A percentile compares a stretch with the other conserved stretches of the same genome.
Conservation (phyloP, 805 yeast species). For the Ogataea minuta region DNA sequence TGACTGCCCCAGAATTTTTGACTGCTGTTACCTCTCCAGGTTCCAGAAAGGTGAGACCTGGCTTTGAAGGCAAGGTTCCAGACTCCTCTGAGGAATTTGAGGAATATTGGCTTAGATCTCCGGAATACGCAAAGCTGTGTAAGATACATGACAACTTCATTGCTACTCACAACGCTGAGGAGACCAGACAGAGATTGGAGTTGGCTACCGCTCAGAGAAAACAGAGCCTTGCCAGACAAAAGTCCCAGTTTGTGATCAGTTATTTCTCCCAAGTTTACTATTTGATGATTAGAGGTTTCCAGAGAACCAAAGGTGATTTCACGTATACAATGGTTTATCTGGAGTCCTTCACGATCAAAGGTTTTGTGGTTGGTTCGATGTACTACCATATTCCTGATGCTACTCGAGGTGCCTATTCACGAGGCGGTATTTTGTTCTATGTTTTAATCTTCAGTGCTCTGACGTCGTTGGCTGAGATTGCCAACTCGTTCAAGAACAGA, state of each 20-base stretch:
- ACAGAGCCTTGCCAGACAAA: slow-evolving; percentile 40
- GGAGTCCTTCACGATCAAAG: slow-evolving; percentile 52
- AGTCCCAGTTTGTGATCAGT: slow-evolving; percentile 38
- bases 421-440: slow-evolving; percentile 64
- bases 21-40: slow-evolving; percentile 69
- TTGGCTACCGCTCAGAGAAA: slow-evolving; percentile 35
- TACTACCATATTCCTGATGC: slow-evolving; percentile 49
- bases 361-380: slow-evolving; percentile 59
- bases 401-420: slow-evolving; percentile 56
- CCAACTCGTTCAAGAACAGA: slow-evolving; percentile 56
- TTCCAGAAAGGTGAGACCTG: slow-evolving; percentile 50
- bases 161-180: slow-evolving; percentile 30
- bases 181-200: slow-evolving; percentile 31
- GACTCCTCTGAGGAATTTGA: slow-evolving; percentile 58
- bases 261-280: slow-evolving; percentile 50
- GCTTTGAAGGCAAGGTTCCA: slow-evolving; percentile 53
- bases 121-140: slow-evolving; percentile 43
- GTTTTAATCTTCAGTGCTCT: slow-evolving; percentile 58
- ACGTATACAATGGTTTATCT: slow-evolving; percentile 50
- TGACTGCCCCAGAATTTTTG: slow-evolving; percentile 65
- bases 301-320: slow-evolving; percentile 54
- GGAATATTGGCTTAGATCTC: slow-evolving; percentile 56
- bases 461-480: slow-evolving; percentile 60
- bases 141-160: slow-evolving; percentile 37
- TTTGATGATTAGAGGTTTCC: slow-evolving; percentile 52